These are phyloP conservation scores for Venturia carpophila DNA, from an alignment of 2,329 filamentous ascomycete species.

Conservation along the genomic window DNA sequence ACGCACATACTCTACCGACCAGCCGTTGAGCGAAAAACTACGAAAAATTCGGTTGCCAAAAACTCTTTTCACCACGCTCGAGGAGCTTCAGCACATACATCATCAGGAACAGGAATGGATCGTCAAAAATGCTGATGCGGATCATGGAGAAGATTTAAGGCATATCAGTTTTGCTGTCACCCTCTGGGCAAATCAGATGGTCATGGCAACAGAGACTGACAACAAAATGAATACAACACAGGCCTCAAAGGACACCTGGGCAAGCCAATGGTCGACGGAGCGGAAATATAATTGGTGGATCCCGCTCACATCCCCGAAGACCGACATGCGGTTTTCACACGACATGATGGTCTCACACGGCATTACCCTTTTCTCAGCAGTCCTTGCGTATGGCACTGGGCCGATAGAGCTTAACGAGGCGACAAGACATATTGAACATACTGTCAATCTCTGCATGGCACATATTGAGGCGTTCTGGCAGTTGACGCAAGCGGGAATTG, in stretches of 20 bases:
- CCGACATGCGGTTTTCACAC: not conserved
- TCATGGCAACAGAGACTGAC: no score
- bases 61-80: not conserved
- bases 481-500: not conserved
- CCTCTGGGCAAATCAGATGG: not conserved
- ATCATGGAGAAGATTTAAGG: not conserved
- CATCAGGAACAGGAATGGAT: not conserved
- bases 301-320: not conserved
- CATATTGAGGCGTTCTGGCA: not conserved
- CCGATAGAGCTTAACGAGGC: conserved; percentile 8
- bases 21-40: not conserved
- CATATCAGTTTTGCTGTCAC: not conserved
- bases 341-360: conserved; percentile 13
- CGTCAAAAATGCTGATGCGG: not conserved
- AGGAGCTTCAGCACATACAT: not conserved
- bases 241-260: not conserved
- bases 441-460: not conserved
- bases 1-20: conserved; percentile 2
- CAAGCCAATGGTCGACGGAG: not conserved
- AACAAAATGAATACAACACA: not conserved
- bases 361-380: conserved; percentile 8
- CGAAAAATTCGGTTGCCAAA: conserved; percentile 6
- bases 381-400: not conserved
- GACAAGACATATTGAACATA: conserved; percentile 7
- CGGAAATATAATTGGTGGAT: conserved; percentile 12